Evolutionary conservation across 1,284 basidiomycete species (phyloP), one percentile per base, ranked within the genome.

Genomic region (Sporisorium iseilematis-ciliati): DNA sequence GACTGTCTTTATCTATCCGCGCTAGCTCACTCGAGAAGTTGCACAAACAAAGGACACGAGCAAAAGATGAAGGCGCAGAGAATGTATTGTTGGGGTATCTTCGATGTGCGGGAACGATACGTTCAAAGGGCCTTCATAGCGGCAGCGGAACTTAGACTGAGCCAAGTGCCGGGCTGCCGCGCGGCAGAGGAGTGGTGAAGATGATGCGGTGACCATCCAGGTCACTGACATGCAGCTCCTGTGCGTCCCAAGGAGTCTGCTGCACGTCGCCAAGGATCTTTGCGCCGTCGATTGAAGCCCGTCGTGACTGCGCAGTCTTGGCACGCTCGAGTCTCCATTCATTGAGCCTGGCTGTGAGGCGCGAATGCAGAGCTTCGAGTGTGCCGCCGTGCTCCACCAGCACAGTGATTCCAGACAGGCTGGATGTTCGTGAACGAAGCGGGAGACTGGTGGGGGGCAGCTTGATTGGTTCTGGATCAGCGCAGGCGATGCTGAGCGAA

Each of bases 161-260:
- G 51, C 59, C 57, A 18, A 38, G 20, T 33, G 35, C 53, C 29
- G 58, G 29, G 33, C n/a, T 50, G 29, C 31, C 50, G 31, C 63
- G 58, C n/a, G 35, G 45, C 35, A 72, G 52, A 20, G 69, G 74
- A 21, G 65, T 66, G 40, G 69, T 69, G 53, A 62, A 68, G 26
- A 73, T 52, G 52, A 74, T 58, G 31, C 74, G 74, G 29, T 77
- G 74, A 31, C 74, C 74, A 40, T 77, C 74, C 1, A 67, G 58
- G 21, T 74, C 74, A 23, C 63, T 66, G 31, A 77, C 49, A 14
- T 68, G 71, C 49, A 77, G 57, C 64, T 77, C 74, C 54, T 77
- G 74, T 33, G 69, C 60, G n/a, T 67, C 49, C 70, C 74, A 74
- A 18, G 65, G 56, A 8, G 62, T 73, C 49, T 68, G 59, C 48